These are phyloP conservation scores for Pyrus bretschneideri DNA, from an alignment of 306 rosid species.

Conservation along the genomic window DNA sequence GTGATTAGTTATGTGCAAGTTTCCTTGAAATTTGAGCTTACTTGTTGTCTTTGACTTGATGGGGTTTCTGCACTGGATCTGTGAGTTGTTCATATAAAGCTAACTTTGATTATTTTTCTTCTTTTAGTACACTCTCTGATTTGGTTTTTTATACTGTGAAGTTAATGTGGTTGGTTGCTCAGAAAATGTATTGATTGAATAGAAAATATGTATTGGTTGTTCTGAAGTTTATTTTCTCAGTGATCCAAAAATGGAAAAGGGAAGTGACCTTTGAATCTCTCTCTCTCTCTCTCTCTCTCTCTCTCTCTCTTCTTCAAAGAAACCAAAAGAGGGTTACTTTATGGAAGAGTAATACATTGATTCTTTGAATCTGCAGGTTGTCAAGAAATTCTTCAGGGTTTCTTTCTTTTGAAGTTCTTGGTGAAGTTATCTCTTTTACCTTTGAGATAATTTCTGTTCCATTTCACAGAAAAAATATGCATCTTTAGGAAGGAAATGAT, in stretches of 20 bases:
- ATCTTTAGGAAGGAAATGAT: background rate
- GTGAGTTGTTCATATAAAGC: constrained; percentile 8
- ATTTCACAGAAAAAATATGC: background rate
- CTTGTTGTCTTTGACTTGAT: constrained; percentile 29
- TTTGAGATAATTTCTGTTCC: background rate
- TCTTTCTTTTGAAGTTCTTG: constrained; percentile 4
- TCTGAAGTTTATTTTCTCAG: too few relatives aligned
- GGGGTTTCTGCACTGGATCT: constrained; percentile 24
- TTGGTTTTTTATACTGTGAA: background rate
- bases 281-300: background rate
- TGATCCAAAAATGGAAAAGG: too few relatives aligned
- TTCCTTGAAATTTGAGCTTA: constrained; percentile 24
- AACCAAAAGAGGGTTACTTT: background rate
- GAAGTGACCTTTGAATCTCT: background rate
- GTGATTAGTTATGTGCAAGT: constrained; percentile 19
- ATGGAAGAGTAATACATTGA: background rate
- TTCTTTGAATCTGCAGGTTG: constrained; percentile 20
- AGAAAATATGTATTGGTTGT: too few relatives aligned
- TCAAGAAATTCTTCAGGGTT: constrained; percentile 4
- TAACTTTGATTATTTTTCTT: background rate
- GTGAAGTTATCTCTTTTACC: background rate
- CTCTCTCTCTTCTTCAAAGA: background rate
- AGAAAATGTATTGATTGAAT: constrained; percentile 12
- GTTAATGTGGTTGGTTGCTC: constrained; percentile 22
- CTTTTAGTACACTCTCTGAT: background rate